Percentiles rank a stretch among this genome's conserved stretches.
Evolutionary conservation across 495 filamentous ascomycete genomes (phyloP).

Genomic region (Daldinia grandis): DNA sequence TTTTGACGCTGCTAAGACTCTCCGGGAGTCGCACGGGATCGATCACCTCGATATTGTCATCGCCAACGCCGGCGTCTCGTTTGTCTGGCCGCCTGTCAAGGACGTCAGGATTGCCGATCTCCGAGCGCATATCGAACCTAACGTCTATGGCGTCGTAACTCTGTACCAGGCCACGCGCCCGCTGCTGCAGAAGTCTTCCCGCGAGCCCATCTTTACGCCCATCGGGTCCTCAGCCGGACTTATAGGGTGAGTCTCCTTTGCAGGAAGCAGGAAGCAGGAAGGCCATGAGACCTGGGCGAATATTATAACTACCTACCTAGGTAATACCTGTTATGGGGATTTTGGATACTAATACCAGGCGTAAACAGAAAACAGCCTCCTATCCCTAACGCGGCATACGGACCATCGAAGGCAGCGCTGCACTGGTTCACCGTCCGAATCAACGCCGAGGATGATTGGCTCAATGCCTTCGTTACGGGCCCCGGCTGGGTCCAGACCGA

Average conservation of each 20-base stretch:
- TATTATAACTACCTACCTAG: no score
- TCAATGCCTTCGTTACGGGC: conserved; percentile 41
- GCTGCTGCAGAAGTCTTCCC: conserved; percentile 29
- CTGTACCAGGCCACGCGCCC: conserved; percentile 41
- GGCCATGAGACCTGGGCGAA: no score
- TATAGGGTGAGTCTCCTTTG: conserved; percentile 33
- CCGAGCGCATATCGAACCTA: conserved; percentile 24
- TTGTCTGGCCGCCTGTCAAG: conserved; percentile 19
- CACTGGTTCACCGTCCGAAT: conserved; percentile 55
- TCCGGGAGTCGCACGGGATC: conserved; percentile 28
- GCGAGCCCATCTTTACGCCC: conserved; percentile 49
- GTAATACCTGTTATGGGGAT: no score
- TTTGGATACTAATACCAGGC: conserved; percentile 6
- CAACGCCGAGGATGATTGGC: conserved; percentile 51
- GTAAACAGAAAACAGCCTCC: conserved; percentile 35
- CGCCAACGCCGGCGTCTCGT: conserved; percentile 40
- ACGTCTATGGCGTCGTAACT: conserved; percentile 28
- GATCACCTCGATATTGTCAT: conserved; percentile 36
- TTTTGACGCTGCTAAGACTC: conserved; percentile 20
- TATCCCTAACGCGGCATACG: conserved; percentile 53
- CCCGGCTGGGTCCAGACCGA: conserved; percentile 57
- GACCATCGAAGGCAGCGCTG: conserved; percentile 50
- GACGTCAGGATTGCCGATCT: conserved; percentile 30
- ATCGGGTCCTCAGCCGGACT: conserved; percentile 47
- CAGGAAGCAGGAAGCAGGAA: neutral